These are phyloP conservation scores for Colletotrichum siamense DNA, from an alignment of 2,329 filamentous ascomycete genomes.

Conservation along the genomic window DNA sequence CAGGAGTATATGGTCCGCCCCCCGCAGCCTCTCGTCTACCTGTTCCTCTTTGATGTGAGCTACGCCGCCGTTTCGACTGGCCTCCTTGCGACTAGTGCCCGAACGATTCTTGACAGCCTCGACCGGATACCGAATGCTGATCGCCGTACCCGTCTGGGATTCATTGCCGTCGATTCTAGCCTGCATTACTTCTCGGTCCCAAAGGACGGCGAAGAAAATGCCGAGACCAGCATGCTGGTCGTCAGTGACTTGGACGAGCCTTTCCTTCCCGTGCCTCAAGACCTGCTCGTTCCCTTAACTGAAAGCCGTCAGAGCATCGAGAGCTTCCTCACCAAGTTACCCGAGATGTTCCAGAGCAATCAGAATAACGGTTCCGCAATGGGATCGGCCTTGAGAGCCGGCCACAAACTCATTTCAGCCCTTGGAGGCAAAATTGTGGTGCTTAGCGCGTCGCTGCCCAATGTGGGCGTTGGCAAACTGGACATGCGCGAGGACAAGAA, in stretches of 20 bases:
- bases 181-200: slow-evolving; percentile 97
- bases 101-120: slow-evolving; percentile 93
- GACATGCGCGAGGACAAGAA: slow-evolving; percentile 98
- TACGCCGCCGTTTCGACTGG: slow-evolving; percentile 89
- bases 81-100: slow-evolving; percentile 87
- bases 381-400: slow-evolving; percentile 90
- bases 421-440: slow-evolving; percentile 96
- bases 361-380: slow-evolving; percentile 90
- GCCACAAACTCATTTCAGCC: slow-evolving; percentile 93
- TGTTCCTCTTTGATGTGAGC: slow-evolving; percentile 95
- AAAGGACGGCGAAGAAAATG: slow-evolving; percentile 83
- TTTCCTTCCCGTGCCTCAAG: slow-evolving; percentile 91
- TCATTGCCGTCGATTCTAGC: slow-evolving; percentile 93
- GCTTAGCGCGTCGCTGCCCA: slow-evolving; percentile 87
- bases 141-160: slow-evolving; percentile 87
- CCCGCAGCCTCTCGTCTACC: slow-evolving; percentile 92
- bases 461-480: slow-evolving; percentile 86
- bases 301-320: slow-evolving; percentile 93
- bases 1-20: slow-evolving; percentile 99
- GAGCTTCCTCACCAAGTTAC: slow-evolving; percentile 86
- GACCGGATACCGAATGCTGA: slow-evolving; percentile 99
- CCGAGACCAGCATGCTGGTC: slow-evolving; percentile 89
- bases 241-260: slow-evolving; percentile 96
- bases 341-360: slow-evolving; percentile 96
- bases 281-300: slow-evolving; percentile 86